Percentiles rank a stretch among this genome's conserved stretches.
phyloP scores from a whole-genome alignment of 441 rosid genomes.

The Flueggea neowawraea region DNA sequence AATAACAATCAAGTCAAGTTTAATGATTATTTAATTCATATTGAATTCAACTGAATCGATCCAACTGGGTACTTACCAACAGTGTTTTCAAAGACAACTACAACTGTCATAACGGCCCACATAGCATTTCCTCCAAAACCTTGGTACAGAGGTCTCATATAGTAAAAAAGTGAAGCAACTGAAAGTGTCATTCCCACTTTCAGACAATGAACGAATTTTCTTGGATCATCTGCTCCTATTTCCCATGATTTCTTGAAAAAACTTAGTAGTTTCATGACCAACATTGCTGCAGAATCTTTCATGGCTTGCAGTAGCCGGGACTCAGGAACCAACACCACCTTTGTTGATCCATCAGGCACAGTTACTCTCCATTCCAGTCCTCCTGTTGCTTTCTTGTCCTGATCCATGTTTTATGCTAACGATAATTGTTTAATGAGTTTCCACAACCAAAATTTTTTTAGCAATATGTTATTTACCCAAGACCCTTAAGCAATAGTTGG shows the following conservation, averaged over 20 bases:
- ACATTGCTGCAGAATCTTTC: constrained; percentile 9
- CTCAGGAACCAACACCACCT: constrained; percentile 27
- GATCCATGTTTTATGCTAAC: constrained; percentile 22
- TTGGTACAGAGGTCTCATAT: constrained; percentile 58
- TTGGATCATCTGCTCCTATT: constrained; percentile 55
- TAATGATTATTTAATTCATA: too few species aligned
- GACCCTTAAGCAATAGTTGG: too few species aligned
- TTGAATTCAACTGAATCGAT: background rate
- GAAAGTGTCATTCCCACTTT: constrained; percentile 70
- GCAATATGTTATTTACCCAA: too few species aligned
- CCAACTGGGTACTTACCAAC: constrained; percentile 43
- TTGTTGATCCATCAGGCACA: constrained; percentile 38
- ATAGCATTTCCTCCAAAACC: constrained; percentile 69
- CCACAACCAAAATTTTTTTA: too few species aligned
- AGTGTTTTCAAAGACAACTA: constrained; percentile 76
- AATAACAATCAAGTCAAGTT: background rate
- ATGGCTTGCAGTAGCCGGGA: constrained; percentile 22
- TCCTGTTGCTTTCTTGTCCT: constrained; percentile 15
- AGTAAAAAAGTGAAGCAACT: constrained; percentile 60
- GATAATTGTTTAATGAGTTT: background rate
- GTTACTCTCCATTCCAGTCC: constrained; percentile 45
- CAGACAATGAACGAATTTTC: constrained; percentile 63
- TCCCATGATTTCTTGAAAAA: constrained; percentile 43
- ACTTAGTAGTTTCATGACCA: constrained; percentile 12
- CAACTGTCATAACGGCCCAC: constrained; percentile 93